Base-by-base conservation (phyloP, 2,329 filamentous ascomycete species). In the Fusarium sp. region DNA sequence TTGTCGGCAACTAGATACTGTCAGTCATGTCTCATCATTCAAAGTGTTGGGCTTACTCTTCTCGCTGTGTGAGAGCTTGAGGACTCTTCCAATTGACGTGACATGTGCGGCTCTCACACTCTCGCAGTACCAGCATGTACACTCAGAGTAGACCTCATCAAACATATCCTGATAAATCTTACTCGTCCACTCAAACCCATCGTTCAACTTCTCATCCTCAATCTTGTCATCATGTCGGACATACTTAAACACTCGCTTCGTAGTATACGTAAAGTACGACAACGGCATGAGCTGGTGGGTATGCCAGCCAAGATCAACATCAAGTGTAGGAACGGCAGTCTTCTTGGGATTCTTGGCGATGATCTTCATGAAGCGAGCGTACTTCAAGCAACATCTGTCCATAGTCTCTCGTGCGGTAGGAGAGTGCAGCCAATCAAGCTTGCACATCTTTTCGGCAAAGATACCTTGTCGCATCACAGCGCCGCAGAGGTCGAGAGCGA, bases 141-240 rank as follows among this genome's bases (percentile, higher is more conserved):
- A 95, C 78, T 92, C 91, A 2, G 88, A 91, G 78, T 95, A 97
- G 7, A 93, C 86, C 54, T 91, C 87, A 18, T 83, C 81, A 71
- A 88, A 94, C 17, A 82, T 79, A 32, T 88, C 87, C 73, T 93
- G 88, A 78, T 95, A 97, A 2, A 80, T 82, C 73, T 90, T 91
- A 75, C 86, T 89, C 0, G 93, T 97, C 87, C 89, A 93, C 76
- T 90, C 89, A 75, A 96, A 96, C 8, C 86, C 84, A 3, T 84
- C 83, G 46, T 88, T 88, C 10, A 97, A 85, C 52, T 85, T 86
- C 17, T 82, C 83, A 75, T 94, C 91, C 52, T 91, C 89, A 26
- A 97, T 89, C 80, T 95, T 95, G 83, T 97, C 94, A 78, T 96
- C 91, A 76, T 97, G 93, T 76, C 95, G 90, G 72, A 95, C 87